Conservation (phyloP, 768 basidiomycete species). For the Gelatoporia subvermispora region DNA sequence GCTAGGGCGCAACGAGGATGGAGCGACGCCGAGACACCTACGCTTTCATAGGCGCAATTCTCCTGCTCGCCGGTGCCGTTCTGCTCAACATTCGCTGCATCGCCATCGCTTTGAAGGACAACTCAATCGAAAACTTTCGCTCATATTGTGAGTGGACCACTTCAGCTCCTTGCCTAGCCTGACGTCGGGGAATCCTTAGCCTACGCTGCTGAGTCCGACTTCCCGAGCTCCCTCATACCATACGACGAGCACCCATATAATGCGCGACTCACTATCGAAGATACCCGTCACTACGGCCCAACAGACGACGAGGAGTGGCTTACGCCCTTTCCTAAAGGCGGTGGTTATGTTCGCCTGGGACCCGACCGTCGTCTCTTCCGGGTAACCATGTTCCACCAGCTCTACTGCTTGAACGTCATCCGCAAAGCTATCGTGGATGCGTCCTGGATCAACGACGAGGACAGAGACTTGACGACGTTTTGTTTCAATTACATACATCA, state of each 20-base stretch:
- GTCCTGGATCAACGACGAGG: no score
- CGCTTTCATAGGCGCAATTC: no score
- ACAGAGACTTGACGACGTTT: conserved; percentile 10
- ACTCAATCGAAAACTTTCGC: no score
- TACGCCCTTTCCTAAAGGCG: conserved; percentile 14
- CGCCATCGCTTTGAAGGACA: no score
- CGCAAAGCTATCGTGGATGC: conserved; percentile 15
- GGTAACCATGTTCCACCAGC: conserved; percentile 17
- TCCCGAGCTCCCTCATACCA: background rate
- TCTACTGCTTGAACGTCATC: conserved; percentile 22
- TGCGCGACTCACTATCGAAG: conserved; percentile 18
- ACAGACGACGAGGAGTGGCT: conserved; percentile 20
- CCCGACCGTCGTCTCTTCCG: conserved; percentile 19
- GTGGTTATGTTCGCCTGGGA: conserved; percentile 19
- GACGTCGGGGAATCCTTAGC: no score
- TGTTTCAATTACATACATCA: conserved; percentile 30
- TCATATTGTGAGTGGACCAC: no score
- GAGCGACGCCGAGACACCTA: no score
- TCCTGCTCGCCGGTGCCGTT: no score
- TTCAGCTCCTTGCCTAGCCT: no score
- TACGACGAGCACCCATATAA: conserved; percentile 1
- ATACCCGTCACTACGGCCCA: conserved; percentile 26
- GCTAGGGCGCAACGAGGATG: no score
- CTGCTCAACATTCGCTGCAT: no score
- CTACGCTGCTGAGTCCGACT: no score